phyloP scores from a whole-genome alignment of 2,329 filamentous ascomycete genomes.

The Massarina eburnea region DNA sequence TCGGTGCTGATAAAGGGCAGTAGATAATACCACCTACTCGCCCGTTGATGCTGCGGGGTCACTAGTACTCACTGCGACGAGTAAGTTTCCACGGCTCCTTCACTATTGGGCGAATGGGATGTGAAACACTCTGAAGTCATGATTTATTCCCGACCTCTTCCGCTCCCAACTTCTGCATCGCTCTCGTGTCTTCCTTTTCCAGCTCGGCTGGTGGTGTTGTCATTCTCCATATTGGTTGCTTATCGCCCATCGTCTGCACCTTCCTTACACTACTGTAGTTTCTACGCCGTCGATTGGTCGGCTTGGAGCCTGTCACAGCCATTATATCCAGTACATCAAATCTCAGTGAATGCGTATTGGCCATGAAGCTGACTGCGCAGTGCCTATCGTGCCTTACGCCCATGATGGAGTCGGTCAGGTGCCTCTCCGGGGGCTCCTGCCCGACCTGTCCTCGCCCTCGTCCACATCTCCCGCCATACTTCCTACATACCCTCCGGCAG shows the following conservation, averaged over 20 bases:
- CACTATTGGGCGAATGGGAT: constrained; percentile 23
- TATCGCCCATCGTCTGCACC: constrained; percentile 25
- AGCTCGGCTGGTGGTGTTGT: constrained; percentile 3
- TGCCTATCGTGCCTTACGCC: constrained; percentile 39
- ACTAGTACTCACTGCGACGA: constrained; percentile 7
- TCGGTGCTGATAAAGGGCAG: no score
- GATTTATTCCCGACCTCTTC: constrained; percentile 7
- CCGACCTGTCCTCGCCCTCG: constrained; percentile 24
- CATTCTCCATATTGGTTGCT: constrained; percentile 5
- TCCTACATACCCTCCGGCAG: constrained; percentile 28
- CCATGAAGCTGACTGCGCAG: constrained; percentile 31
- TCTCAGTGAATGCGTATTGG: constrained; percentile 14
- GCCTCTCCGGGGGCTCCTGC: constrained; percentile 32
- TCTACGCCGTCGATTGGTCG: constrained; percentile 18
- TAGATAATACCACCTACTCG: no score
- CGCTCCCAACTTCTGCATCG: constrained; percentile 15
- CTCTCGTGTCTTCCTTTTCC: constrained; percentile 13
- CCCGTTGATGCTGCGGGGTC: constrained; percentile 7
- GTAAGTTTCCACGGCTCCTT: constrained; percentile 22
- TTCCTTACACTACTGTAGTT: constrained; percentile 19
- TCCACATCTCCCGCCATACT: constrained; percentile 24
- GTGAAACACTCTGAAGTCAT: constrained; percentile 19
- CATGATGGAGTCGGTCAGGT: constrained; percentile 40
- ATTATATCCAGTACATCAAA: constrained; percentile 4
- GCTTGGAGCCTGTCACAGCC: constrained; percentile 28